Percentiles rank a stretch among this genome's conserved stretches.
phyloP scores from a whole-genome alignment of 805 yeast genomes.

The Hanseniaspora meyeri region DNA sequence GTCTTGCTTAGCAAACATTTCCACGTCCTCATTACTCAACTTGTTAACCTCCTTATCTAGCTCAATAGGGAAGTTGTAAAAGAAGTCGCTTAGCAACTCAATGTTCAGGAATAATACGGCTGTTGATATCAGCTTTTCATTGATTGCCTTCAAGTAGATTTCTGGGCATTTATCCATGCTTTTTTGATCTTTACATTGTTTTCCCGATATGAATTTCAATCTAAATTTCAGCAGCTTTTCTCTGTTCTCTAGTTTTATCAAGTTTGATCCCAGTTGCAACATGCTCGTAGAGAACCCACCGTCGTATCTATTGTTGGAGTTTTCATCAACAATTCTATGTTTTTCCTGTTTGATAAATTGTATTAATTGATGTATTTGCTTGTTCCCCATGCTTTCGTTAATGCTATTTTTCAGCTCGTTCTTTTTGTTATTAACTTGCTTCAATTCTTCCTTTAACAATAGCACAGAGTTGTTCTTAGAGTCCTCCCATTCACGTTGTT shows the following conservation, averaged over 20 bases:
- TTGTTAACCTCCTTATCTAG: constrained; percentile 59
- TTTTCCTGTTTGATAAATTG: constrained; percentile 41
- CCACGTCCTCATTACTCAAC: constrained; percentile 65
- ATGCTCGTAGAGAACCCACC: constrained; percentile 67
- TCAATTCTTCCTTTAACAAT: constrained; percentile 69
- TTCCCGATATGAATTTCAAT: constrained; percentile 53
- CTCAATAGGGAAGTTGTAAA: constrained; percentile 91
- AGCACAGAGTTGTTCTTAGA: constrained; percentile 68
- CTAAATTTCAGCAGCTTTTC: constrained; percentile 59
- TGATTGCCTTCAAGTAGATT: constrained; percentile 79
- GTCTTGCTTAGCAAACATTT: constrained; percentile 85
- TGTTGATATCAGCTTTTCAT: constrained; percentile 82
- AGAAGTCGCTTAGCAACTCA: constrained; percentile 85
- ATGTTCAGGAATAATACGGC: constrained; percentile 88
- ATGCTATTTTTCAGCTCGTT: constrained; percentile 41
- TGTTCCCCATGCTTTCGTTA: constrained; percentile 64
- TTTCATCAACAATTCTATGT: background rate
- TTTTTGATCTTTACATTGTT: constrained; percentile 63
- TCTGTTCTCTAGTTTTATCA: constrained; percentile 66
- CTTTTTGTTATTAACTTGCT: constrained; percentile 48
- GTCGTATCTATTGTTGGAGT: constrained; percentile 48
- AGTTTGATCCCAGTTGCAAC: constrained; percentile 70
- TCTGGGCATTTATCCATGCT: constrained; percentile 91
- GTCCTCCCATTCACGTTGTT: constrained; percentile 82
- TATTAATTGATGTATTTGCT: constrained; percentile 73